Evolutionary conservation across 73 alveolate genomes (phyloP).

Genomic region (Effrenium voratum): DNA sequence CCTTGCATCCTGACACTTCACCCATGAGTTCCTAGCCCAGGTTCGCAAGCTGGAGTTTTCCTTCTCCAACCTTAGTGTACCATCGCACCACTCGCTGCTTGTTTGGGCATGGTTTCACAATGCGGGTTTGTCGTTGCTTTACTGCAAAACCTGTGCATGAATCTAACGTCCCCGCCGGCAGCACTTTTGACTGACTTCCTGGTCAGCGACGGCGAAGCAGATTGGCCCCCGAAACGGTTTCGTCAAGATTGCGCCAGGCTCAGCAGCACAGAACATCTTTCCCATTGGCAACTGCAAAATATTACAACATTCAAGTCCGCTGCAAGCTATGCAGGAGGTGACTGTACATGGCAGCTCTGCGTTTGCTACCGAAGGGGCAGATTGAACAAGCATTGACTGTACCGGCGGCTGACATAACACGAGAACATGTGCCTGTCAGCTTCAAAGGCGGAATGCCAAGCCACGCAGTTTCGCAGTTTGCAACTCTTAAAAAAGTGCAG

Average conservation of each 20-base stretch:
- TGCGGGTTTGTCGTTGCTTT: too few species aligned
- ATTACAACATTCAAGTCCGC: neutral
- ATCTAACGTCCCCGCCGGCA: slow-evolving; percentile 1
- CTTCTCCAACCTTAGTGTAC: slow-evolving; percentile 58
- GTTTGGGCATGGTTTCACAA: neutral
- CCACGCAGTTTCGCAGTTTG: too few species aligned
- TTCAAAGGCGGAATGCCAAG: slow-evolving; percentile 14
- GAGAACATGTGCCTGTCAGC: slow-evolving; percentile 1
- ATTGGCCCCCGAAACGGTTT: too few species aligned
- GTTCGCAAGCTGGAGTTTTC: slow-evolving; percentile 64
- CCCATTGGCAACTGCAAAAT: neutral
- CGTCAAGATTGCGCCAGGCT: neutral
- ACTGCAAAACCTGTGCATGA: too few species aligned
- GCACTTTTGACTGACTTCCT: slow-evolving; percentile 92
- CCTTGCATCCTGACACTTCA: neutral
- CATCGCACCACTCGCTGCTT: too few species aligned
- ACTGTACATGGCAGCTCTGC: slow-evolving; percentile 58
- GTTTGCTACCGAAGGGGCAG: too few species aligned
- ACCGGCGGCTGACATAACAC: too few species aligned
- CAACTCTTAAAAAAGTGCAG: neutral
- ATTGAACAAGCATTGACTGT: too few species aligned
- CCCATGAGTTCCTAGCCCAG: slow-evolving; percentile 6
- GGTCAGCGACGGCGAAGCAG: too few species aligned
- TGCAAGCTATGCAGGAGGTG: neutral
- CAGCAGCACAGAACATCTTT: neutral